These are phyloP conservation scores for Arabidopsis suecica DNA, from an alignment of 345 rosid species.

Conservation along the genomic window DNA sequence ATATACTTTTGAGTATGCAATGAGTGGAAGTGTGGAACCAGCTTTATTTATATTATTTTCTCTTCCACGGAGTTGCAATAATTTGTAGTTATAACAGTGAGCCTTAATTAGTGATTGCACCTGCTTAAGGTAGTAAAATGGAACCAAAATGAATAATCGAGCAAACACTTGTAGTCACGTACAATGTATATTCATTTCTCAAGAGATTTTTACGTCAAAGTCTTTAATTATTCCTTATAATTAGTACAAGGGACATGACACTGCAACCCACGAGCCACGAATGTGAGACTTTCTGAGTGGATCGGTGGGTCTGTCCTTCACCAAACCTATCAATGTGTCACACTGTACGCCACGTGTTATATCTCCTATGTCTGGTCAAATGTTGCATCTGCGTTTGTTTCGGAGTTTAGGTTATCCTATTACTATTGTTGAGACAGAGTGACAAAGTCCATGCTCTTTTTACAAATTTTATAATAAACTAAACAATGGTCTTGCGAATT, in stretches of 20 bases:
- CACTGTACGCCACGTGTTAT: slow-evolving; percentile 36
- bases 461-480: slow-evolving; percentile 10
- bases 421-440: slow-evolving; percentile 2
- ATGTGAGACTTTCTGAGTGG: slow-evolving; percentile 29
- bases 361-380: slow-evolving; percentile 38
- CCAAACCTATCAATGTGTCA: slow-evolving; percentile 36
- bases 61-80: slow-evolving; percentile 12
- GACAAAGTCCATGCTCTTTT: slow-evolving; percentile 43
- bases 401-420: slow-evolving; percentile 19
- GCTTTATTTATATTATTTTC: slow-evolving; percentile 1
- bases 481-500: neutral
- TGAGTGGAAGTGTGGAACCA: slow-evolving; percentile 9
- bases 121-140: slow-evolving; percentile 23
- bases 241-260: slow-evolving; percentile 34
- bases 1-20: neutral
- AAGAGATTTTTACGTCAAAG: neutral
- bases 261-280: slow-evolving; percentile 37
- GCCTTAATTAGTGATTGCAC: slow-evolving; percentile 26
- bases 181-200: neutral
- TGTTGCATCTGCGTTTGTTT: slow-evolving; percentile 42
- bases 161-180: slow-evolving; percentile 35
- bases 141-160: slow-evolving; percentile 28
- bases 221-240: neutral
- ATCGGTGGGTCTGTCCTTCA: slow-evolving; percentile 33
- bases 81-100: slow-evolving; percentile 10